These are phyloP conservation scores for Scolecobasidium constrictum DNA, from an alignment of 2,329 filamentous ascomycete genomes.

Conservation along the genomic window DNA sequence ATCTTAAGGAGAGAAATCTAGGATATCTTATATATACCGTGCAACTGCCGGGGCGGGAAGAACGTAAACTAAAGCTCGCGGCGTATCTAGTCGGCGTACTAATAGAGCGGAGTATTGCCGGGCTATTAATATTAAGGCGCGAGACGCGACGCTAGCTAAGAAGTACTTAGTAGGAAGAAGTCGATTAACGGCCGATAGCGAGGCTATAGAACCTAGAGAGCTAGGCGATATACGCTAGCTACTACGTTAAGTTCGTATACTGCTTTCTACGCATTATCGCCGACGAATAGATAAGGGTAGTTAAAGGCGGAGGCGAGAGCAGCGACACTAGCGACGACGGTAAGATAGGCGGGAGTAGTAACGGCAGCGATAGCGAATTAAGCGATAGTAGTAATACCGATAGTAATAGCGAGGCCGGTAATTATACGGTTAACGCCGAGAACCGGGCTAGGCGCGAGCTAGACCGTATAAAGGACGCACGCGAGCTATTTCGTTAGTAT, in stretches of 20 bases:
- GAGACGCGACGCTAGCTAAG: constrained; percentile 13
- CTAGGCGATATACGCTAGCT: constrained; percentile 12
- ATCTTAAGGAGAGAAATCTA: constrained; percentile 10
- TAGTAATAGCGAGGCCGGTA: neutral
- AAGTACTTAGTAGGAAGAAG: constrained; percentile 11
- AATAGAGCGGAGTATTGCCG: constrained; percentile 12
- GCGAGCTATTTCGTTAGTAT: constrained; percentile 12
- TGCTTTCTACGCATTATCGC: constrained; percentile 9
- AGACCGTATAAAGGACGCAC: constrained; percentile 8
- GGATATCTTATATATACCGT: constrained; percentile 10
- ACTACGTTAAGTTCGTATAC: constrained; percentile 13
- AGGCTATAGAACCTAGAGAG: constrained; percentile 14
- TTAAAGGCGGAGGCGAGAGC: no score
- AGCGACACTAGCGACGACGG: no score
- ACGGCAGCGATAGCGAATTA: no score
- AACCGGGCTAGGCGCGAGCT: no score
- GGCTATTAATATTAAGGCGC: constrained; percentile 10
- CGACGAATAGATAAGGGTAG: neutral
- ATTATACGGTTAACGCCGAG: neutral
- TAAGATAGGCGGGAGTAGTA: no score
- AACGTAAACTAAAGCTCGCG: constrained; percentile 5
- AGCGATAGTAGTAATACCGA: neutral
- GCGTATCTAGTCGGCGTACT: constrained; percentile 9
- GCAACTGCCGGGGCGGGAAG: neutral
- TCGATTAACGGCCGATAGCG: constrained; percentile 11